A percentile compares a stretch with the other conserved stretches of the same genome.
These are phyloP conservation scores for Komagataea norvegica DNA, from an alignment of 1,139 yeast species.

Conservation along the genomic window DNA sequence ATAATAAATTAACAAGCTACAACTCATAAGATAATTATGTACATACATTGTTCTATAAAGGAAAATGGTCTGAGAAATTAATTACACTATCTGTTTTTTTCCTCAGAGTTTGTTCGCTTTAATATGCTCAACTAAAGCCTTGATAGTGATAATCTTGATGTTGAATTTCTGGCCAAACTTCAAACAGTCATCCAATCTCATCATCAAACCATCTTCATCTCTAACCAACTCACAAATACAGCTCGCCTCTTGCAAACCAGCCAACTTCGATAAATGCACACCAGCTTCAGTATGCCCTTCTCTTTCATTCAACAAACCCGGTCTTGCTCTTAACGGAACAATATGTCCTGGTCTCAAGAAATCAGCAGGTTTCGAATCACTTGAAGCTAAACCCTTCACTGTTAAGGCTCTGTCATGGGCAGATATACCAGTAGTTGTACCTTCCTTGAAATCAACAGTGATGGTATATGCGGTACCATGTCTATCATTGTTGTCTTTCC, in stretches of 20 bases:
- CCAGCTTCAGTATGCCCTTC: slow-evolving; percentile 99
- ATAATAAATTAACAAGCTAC: too few species aligned
- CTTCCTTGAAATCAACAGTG: slow-evolving; percentile 77
- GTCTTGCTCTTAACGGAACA: slow-evolving; percentile 86
- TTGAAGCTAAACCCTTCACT: slow-evolving; percentile 63
- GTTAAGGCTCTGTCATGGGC: slow-evolving; percentile 93
- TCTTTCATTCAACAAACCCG: slow-evolving; percentile 76
- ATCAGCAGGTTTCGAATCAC: slow-evolving; percentile 50
- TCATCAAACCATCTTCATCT: slow-evolving; percentile 94
- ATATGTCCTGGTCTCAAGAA: slow-evolving; percentile 92
- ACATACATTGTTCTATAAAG: not conserved
- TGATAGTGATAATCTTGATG: slow-evolving; percentile 76
- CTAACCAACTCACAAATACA: slow-evolving; percentile 92
- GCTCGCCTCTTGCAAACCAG: slow-evolving; percentile 81
- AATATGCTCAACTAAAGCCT: slow-evolving; percentile 62
- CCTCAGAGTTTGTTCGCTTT: slow-evolving; percentile 14
- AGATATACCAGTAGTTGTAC: slow-evolving; percentile 96
- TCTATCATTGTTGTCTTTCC: slow-evolving; percentile 50
- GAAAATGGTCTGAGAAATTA: too few species aligned
- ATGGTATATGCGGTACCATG: slow-evolving; percentile 97
- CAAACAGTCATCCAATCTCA: slow-evolving; percentile 84
- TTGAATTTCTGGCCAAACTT: slow-evolving; percentile 58
- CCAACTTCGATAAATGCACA: slow-evolving; percentile 75
- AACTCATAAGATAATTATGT: too few species aligned
- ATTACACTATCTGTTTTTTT: not conserved